Evolutionary conservation across 2,329 filamentous ascomycete species (phyloP).

Genomic region (Trichoderma afroharzianum): DNA sequence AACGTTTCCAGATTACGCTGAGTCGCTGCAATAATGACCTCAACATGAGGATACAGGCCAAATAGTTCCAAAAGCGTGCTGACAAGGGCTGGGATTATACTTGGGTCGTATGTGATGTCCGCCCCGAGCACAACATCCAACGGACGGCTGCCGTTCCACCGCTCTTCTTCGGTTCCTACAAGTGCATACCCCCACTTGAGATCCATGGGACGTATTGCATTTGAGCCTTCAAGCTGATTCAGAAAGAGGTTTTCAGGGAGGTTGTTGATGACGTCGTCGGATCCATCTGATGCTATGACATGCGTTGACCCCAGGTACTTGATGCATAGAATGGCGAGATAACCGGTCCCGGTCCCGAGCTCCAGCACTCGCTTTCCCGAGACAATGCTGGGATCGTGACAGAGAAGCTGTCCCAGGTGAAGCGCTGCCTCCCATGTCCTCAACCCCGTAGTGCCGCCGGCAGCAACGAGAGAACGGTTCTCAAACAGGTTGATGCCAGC

Average conservation of each 20-base stretch:
- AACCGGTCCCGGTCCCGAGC: conserved; percentile 72
- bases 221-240: conserved; percentile 57
- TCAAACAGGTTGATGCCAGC: conserved; percentile 61
- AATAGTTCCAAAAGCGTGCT: conserved; percentile 62
- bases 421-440: conserved; percentile 80
- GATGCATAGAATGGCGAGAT: conserved; percentile 70
- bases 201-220: conserved; percentile 47
- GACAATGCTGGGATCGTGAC: conserved; percentile 44
- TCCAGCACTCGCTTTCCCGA: conserved; percentile 61
- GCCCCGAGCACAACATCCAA: conserved; percentile 69
- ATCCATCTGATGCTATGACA: conserved; percentile 70
- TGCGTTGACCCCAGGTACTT: conserved; percentile 58
- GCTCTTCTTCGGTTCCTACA: conserved; percentile 53
- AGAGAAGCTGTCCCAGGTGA: conserved; percentile 67
- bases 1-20: conserved; percentile 70
- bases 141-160: conserved; percentile 44
- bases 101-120: conserved; percentile 73
- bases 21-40: conserved; percentile 65
- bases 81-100: conserved; percentile 60
- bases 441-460: conserved; percentile 69
- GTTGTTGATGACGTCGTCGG: conserved; percentile 65
- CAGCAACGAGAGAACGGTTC: conserved; percentile 64
- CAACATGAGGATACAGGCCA: conserved; percentile 49
- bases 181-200: conserved; percentile 63
- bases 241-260: conserved; percentile 65